phyloP scores from a whole-genome alignment of 345 rosid genomes.

The Camelina laxa region DNA sequence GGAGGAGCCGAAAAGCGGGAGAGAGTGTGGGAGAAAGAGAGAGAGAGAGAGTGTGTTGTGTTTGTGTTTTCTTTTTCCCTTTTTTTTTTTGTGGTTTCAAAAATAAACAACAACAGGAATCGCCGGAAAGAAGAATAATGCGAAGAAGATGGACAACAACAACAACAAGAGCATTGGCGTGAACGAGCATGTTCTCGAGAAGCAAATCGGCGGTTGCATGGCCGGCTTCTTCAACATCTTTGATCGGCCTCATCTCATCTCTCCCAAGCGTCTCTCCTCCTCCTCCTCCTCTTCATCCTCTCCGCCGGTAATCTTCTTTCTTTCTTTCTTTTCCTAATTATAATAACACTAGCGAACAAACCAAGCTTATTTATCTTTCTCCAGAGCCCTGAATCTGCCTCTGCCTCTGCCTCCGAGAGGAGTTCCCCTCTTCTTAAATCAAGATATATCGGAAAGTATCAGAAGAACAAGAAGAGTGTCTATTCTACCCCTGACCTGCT shows the following conservation, averaged over 20 bases:
- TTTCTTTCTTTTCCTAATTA: too few species aligned
- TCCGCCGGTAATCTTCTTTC: too few species aligned
- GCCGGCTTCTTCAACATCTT: conserved; percentile 95
- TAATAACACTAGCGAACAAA: too few species aligned
- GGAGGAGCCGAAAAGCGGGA: conserved; percentile 81
- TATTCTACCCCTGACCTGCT: conserved; percentile 46
- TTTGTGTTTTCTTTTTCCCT: too few species aligned
- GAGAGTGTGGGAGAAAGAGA: conserved; percentile 24
- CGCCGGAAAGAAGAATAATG: conserved; percentile 30
- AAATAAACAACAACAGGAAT: conserved; percentile 1
- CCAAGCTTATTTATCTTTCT: too few species aligned
- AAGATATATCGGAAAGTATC: too few species aligned
- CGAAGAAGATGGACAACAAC: conserved; percentile 13
- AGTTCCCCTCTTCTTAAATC: conserved; percentile 23
- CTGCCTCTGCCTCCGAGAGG: conserved; percentile 32
- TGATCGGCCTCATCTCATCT: conserved; percentile 75
- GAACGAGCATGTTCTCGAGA: conserved; percentile 45
- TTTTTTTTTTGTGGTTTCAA: too few species aligned
- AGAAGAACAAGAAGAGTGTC: conserved; percentile 26
- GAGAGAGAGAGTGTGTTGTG: neutral
- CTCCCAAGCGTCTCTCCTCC: conserved; percentile 68
- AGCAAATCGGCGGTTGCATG: conserved; percentile 88
- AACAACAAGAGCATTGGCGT: neutral
- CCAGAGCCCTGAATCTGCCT: conserved; percentile 8
- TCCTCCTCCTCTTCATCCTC: neutral